Evolutionary conservation across 2,329 filamentous ascomycete genomes (phyloP).

Genomic region (Talaromyces sp.): DNA sequence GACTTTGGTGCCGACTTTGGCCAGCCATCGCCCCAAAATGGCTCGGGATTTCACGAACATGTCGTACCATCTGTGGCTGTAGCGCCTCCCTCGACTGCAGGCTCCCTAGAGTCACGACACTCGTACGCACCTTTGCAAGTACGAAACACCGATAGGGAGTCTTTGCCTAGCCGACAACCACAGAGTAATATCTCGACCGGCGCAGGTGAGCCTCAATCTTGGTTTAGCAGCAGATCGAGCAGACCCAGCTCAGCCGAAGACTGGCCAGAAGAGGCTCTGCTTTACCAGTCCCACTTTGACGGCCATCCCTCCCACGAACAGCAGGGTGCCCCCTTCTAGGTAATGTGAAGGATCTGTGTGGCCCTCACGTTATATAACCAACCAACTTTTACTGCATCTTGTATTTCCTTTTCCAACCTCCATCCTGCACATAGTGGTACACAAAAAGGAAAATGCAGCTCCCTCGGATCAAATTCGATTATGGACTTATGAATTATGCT

Average conservation of each 20-base stretch:
- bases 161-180: constrained; percentile 27
- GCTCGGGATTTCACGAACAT: not conserved
- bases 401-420: not conserved
- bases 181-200: constrained; percentile 10
- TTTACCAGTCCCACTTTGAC: constrained; percentile 26
- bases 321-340: not conserved
- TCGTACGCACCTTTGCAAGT: constrained; percentile 3
- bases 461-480: not conserved
- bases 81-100: constrained; percentile 12
- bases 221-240: constrained; percentile 10
- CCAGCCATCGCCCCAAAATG: constrained; percentile 5
- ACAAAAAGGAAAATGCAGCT: not conserved
- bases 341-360: not conserved
- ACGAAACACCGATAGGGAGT: constrained; percentile 8
- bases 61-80: constrained; percentile 12
- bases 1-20: constrained; percentile 12
- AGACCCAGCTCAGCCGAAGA: constrained; percentile 18
- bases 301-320: not conserved
- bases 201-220: constrained; percentile 5
- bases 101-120: constrained; percentile 17
- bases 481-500: not conserved
- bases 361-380: not conserved
- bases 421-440: not conserved
- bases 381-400: not conserved
- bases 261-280: constrained; percentile 38